Percentiles rank a stretch among this genome's conserved stretches.
phyloP scores from a whole-genome alignment of 176 grass and related monocot genomes.

The Carex parvula region DNA sequence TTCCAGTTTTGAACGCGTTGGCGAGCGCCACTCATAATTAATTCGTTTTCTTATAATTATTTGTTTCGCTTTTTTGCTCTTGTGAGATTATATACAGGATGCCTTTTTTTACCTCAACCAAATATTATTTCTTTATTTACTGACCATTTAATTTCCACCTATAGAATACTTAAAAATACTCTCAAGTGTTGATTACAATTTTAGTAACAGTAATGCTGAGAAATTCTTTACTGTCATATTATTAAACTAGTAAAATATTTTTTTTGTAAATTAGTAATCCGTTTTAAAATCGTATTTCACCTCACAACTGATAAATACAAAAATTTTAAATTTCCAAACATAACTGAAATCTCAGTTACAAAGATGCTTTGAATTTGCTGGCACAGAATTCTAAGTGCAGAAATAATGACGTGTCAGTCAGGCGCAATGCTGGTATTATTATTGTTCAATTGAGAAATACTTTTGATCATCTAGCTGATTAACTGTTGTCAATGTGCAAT shows the following conservation, averaged over 20 bases:
- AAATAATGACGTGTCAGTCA: background rate
- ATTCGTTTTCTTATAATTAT: background rate
- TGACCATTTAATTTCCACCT: too few relatives aligned
- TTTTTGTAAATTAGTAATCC: too few relatives aligned
- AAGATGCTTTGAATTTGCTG: background rate
- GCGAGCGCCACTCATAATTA: background rate
- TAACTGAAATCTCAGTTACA: background rate
- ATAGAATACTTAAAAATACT: too few relatives aligned
- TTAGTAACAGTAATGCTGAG: too few relatives aligned
- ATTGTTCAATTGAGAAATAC: background rate
- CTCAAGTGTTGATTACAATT: too few relatives aligned
- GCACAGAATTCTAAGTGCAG: background rate
- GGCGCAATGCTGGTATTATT: background rate
- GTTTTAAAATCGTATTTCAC: too few relatives aligned
- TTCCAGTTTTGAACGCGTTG: too few relatives aligned
- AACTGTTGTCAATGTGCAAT: too few relatives aligned
- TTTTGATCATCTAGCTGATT: too few relatives aligned
- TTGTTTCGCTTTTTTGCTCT: background rate
- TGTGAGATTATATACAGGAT: background rate
- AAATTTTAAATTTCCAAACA: too few relatives aligned
- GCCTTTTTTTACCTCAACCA: background rate
- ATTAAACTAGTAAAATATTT: background rate
- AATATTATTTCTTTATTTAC: background rate
- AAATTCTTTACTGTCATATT: background rate
- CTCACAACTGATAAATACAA: background rate